Conservation (phyloP, 345 rosid genomes). For the Gossypium thurberi region DNA sequence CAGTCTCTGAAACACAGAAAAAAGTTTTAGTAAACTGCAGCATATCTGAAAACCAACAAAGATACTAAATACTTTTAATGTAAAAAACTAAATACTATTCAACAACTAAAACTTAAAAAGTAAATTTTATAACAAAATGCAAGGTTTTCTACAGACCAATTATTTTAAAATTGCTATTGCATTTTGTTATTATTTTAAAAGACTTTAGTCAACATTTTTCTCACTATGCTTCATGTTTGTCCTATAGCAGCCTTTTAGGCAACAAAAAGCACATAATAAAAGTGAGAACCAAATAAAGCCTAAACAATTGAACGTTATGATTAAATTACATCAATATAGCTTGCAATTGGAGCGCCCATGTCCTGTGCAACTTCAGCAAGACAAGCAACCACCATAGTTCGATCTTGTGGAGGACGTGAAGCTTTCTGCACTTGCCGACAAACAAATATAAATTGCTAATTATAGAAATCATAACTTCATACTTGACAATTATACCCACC, state of each 20-base stretch:
- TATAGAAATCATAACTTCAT: conserved; percentile 3
- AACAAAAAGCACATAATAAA: background rate
- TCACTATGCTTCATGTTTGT: background rate
- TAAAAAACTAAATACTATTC: background rate
- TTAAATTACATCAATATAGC: conserved; percentile 74
- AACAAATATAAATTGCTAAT: conserved; percentile 26
- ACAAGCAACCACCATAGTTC: conserved; percentile 96
- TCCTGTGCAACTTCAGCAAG: conserved; percentile 99
- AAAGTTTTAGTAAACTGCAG: conserved; percentile 18
- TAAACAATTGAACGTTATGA: conserved; percentile 4
- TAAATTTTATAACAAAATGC: background rate
- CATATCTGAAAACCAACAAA: conserved; percentile 7
- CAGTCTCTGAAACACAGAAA: conserved; percentile 53
- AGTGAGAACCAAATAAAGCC: conserved; percentile 7
- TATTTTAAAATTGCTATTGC: background rate
- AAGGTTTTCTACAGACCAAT: background rate
- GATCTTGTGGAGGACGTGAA: conserved; percentile 80
- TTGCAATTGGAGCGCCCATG: conserved; percentile 90
- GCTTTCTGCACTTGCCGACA: conserved; percentile 48
- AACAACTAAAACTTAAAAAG: background rate
- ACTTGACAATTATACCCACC: conserved; percentile 38
- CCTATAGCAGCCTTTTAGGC: background rate
- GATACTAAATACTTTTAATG: background rate
- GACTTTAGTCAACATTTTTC: background rate
- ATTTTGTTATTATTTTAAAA: background rate